These are phyloP conservation scores for Comarum palustre DNA, from an alignment of 306 rosid species.

Conservation along the genomic window DNA sequence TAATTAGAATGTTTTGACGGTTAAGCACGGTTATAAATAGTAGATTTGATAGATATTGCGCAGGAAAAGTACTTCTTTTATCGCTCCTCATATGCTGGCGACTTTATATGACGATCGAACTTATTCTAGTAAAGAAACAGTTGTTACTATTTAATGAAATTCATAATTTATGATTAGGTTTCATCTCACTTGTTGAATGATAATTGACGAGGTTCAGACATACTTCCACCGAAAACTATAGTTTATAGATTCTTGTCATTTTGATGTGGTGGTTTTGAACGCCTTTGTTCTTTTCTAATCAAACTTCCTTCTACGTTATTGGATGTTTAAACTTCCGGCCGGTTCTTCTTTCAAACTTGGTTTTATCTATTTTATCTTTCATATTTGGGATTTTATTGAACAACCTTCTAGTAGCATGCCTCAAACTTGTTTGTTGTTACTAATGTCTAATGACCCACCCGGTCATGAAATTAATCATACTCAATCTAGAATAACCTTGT, in stretches of 20 bases:
- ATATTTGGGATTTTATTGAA: neutral
- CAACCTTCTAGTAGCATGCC: neutral
- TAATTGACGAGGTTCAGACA: too few relatives aligned
- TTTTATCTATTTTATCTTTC: too few relatives aligned
- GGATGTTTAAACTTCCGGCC: neutral
- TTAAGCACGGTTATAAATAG: too few relatives aligned
- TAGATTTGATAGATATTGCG: neutral
- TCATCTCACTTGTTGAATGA: too few relatives aligned
- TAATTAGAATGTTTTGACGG: too few relatives aligned
- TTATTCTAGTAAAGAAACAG: neutral
- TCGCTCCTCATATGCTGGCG: neutral
- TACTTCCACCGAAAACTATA: neutral
- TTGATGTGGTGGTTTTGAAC: neutral
- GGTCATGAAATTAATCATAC: neutral
- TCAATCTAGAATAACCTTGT: neutral
- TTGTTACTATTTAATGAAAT: neutral
- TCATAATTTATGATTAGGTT: neutral
- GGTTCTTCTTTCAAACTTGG: neutral
- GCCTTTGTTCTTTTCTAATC: neutral
- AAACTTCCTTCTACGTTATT: too few relatives aligned
- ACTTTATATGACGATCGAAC: too few relatives aligned
- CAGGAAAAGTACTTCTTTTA: neutral
- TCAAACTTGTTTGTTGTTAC: neutral
- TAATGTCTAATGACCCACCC: neutral
- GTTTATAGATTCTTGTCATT: neutral